Base-by-base conservation (phyloP, 2,329 filamentous ascomycete genomes). In the Aspergillus pseudoglaucus region DNA sequence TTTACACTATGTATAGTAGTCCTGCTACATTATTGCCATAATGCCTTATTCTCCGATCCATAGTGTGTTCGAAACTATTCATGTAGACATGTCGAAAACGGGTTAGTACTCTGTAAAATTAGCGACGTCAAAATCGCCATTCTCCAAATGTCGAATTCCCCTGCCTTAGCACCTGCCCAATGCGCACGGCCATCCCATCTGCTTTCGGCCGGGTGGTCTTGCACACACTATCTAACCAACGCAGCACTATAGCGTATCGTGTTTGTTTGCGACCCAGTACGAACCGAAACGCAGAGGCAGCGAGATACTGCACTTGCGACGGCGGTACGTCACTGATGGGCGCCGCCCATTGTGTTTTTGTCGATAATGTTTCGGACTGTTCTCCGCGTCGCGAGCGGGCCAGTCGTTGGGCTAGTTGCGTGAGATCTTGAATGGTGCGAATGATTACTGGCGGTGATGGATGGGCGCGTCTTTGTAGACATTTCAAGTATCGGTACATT, bases 241-340 rank as follows among this genome's bases (percentile, higher is more conserved):
- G 65, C 48, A 96, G 67, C 12, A 90, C 76, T 25, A 69, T 68
- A 4, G 60, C 61, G 66, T 89, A 88, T 47, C 75, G 78, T 30
- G 84, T 84, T 74, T 95, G 90, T 64, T 85, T 88, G 56, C 75
- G 78, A 42, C 67, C 64, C 58, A 96, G 74, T 23, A 93, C 83
- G 45, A 75, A 71, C 41, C 73, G 65, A 59, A 95, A 95, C 4
- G 89, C 88, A 23, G 75, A 74, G 45, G 83, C 81, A 0, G 83
- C 84, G 50, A 91, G 72, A 74, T 83, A 83, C 47, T 75, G 68
- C 30, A 80, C 72, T 59, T 90, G 85, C 12, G 65, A 64, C 54
- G 77, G 80, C 45, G 75, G 79, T 25, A 90, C 72, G 15, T 39
- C 15, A 6, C 37, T 12, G 15, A 39, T 20, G 10, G 15, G 15